Conservation (phyloP, 106 monocot genomes). For the Gastrodia elata region DNA sequence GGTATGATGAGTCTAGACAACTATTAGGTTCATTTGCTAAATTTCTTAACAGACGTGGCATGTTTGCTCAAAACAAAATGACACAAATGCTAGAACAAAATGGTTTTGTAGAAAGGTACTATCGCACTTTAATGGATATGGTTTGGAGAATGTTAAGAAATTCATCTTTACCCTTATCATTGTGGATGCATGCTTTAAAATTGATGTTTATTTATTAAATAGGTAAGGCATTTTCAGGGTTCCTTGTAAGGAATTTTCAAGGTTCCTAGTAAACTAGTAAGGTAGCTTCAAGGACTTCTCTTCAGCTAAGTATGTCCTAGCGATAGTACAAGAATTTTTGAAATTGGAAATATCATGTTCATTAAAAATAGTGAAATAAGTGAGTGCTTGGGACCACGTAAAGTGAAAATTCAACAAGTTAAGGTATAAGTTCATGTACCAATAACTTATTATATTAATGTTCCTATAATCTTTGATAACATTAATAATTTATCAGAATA, state of each 20-base stretch:
- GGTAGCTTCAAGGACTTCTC: constrained; percentile 1
- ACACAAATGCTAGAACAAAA: background rate
- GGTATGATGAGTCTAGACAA: constrained; percentile 10
- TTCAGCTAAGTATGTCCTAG: constrained; percentile 9
- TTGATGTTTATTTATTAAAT: background rate
- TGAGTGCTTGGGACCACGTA: background rate
- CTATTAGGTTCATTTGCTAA: constrained; percentile 3
- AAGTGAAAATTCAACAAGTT: constrained; percentile 6
- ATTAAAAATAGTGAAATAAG: constrained; percentile 7
- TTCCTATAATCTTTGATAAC: background rate
- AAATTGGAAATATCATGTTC: constrained; percentile 9
- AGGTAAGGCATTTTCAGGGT: no score
- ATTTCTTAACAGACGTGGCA: constrained; percentile 1
- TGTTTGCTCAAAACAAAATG: constrained; percentile 4
- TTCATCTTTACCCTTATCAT: background rate
- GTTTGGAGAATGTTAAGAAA: constrained; percentile 8
- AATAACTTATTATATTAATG: background rate
- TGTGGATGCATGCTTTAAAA: constrained; percentile 5
- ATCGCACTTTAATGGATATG: constrained; percentile 11
- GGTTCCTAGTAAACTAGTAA: constrained; percentile 12
- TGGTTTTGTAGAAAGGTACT: background rate
- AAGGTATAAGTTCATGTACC: background rate
- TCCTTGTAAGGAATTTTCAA: constrained; percentile 8
- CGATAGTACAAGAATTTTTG: background rate
- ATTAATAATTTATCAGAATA: constrained; percentile 2